A percentile compares a stretch with the other conserved stretches of the same genome.
Conservation (phyloP, 805 yeast genomes). For the Debaryomyces castellii region DNA sequence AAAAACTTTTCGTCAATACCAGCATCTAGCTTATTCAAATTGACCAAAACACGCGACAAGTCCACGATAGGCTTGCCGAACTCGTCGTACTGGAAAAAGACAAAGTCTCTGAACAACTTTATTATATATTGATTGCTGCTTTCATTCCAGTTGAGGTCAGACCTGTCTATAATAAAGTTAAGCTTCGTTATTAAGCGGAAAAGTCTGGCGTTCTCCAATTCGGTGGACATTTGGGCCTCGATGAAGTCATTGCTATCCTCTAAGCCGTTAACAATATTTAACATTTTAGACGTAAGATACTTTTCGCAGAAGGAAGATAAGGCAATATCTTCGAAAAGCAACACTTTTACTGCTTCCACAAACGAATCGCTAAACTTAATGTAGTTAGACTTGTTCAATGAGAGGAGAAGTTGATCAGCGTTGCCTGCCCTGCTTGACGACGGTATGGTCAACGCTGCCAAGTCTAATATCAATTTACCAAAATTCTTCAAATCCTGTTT, state of each 20-base stretch:
- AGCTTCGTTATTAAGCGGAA: slow-evolving; percentile 81
- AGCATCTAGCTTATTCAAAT: slow-evolving; percentile 87
- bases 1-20: slow-evolving; percentile 83
- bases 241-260: slow-evolving; percentile 55
- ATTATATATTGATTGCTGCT: slow-evolving; percentile 65
- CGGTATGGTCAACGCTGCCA: slow-evolving; percentile 45
- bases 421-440: slow-evolving; percentile 16
- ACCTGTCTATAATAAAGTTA: slow-evolving; percentile 73
- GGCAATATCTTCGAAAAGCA: slow-evolving; percentile 21
- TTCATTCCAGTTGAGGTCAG: slow-evolving; percentile 70
- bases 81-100: slow-evolving; percentile 82
- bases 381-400: slow-evolving; percentile 13
- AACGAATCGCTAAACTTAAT: slow-evolving; percentile 42
- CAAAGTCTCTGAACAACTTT: slow-evolving; percentile 75
- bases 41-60: slow-evolving; percentile 73
- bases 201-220: slow-evolving; percentile 84
- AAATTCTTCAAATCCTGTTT: slow-evolving; percentile 55
- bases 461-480: slow-evolving; percentile 59
- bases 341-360: slow-evolving; percentile 42
- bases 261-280: slow-evolving; percentile 48
- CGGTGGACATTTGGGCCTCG: slow-evolving; percentile 63
- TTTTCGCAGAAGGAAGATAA: slow-evolving; percentile 21
- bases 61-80: slow-evolving; percentile 77
- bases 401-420: slow-evolving; percentile 9
- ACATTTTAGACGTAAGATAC: slow-evolving; percentile 33